Percentiles rank a stretch among this genome's conserved stretches.
These are phyloP conservation scores for Eucalyptus victrix DNA, from an alignment of 345 rosid genomes.

Conservation along the genomic window DNA sequence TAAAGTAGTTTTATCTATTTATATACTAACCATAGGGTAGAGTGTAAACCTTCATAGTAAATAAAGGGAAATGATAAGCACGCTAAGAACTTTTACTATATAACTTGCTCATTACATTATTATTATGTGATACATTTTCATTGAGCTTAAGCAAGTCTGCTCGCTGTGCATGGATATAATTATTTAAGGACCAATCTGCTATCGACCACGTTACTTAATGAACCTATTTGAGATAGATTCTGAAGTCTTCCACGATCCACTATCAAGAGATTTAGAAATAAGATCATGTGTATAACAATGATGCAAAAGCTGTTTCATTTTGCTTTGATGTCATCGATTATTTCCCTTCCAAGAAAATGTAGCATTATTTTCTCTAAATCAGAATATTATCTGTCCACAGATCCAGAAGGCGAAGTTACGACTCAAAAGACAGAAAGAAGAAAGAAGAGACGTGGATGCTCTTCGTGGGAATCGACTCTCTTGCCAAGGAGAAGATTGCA, in stretches of 20 bases:
- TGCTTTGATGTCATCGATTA: background rate
- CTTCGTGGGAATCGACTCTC: conserved; percentile 33
- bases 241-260: background rate
- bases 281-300: background rate
- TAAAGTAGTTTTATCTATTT: background rate
- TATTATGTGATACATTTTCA: background rate
- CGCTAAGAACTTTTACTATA: background rate
- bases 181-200: background rate
- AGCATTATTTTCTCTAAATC: background rate
- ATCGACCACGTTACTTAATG: background rate
- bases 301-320: background rate
- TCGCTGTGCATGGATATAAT: background rate
- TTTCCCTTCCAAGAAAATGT: background rate
- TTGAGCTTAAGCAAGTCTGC: background rate
- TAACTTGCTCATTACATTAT: background rate
- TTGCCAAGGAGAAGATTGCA: conserved; percentile 36
- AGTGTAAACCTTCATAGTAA: background rate
- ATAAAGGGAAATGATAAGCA: background rate
- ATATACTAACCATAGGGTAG: background rate
- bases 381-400: background rate
- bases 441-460: conserved; percentile 48
- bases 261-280: background rate
- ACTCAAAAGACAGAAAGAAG: background rate
- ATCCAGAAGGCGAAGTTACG: background rate
- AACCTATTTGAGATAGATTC: background rate